Base-by-base conservation (phyloP, 1,284 basidiomycete genomes). In the Sanghuangporus baumii region DNA sequence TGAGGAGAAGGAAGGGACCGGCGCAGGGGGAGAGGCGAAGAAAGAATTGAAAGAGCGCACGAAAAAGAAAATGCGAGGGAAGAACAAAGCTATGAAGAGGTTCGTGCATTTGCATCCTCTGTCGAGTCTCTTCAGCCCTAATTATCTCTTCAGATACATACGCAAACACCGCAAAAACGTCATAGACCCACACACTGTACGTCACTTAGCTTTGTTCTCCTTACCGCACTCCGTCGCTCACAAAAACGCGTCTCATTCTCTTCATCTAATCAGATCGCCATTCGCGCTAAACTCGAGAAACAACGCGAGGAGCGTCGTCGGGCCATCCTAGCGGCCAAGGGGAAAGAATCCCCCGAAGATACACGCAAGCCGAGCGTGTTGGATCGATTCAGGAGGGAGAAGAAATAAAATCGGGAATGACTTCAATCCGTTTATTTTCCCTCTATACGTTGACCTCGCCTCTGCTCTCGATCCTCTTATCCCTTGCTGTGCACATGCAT, bases 91-190 rank as follows among this genome's bases (percentile, higher is more conserved):
- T 72, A 74, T 93, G 73, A 96, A 94, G 74, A 79, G 93, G 78
- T 88, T 71, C 69, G 74, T 66, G 5, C 47, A 40, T 52, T 9
- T 40, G 43, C 31, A 34, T 20, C 20, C 47, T 59, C 23, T 26
- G 9, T 14, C 16, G 16, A 7, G 7, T 18, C 20, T 18, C 43
- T n/a, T 31, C 46, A 14, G 11, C 34, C 11, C 50, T 36, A 12
- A 43, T 41, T 36, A 20, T 40, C 51, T 52, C 31, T 59, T 8
- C 62, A 84, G 83, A 59, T 89, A 86, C 73, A 74, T 96, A 63
- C 82, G 90, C 67, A 94, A 94, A 77, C 90, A 94, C 74, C 85
- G 92, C 72, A 94, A 95, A 80, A 96, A 97, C 70, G 91, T 97
- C 61, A 84, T 97, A 67, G 94, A 96, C 73, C 91, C 93, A 31